phyloP scores from a whole-genome alignment of 78 protist genomes.

The Acrasis kona region DNA sequence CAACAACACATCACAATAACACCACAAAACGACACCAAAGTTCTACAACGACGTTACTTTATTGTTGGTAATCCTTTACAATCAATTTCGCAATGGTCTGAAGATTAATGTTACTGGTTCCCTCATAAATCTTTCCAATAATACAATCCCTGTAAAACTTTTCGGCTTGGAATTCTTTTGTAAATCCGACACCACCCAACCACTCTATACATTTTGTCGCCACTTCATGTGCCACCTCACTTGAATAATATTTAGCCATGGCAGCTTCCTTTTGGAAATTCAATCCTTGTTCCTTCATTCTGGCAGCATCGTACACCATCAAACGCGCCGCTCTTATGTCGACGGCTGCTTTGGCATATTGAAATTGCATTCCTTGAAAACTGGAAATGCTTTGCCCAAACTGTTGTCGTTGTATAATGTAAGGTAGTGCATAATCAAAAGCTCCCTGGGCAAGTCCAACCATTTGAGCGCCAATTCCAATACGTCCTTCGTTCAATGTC shows the following conservation, averaged over 20 bases:
- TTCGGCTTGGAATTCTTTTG: conserved; percentile 77
- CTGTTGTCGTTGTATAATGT: conserved; percentile 63
- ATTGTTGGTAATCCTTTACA: not conserved
- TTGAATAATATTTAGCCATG: conserved; percentile 83
- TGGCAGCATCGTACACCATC: conserved; percentile 82
- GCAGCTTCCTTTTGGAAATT: conserved; percentile 79
- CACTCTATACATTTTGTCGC: conserved; percentile 52
- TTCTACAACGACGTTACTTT: no score
- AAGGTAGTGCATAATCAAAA: conserved; percentile 76
- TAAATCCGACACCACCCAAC: conserved; percentile 93
- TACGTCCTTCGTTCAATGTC: conserved; percentile 85
- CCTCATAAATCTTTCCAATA: conserved; percentile 75
- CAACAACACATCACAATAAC: no score
- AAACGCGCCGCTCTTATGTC: conserved; percentile 68
- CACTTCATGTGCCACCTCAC: conserved; percentile 59
- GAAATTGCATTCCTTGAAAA: conserved; percentile 64
- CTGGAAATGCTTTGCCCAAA: conserved; percentile 61
- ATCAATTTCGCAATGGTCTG: conserved; percentile 54
- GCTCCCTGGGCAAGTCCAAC: conserved; percentile 89
- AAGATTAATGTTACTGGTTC: conserved; percentile 63
- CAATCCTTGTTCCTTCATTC: conserved; percentile 55
- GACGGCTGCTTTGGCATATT: conserved; percentile 69
- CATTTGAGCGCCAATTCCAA: conserved; percentile 93
- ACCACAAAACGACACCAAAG: no score
- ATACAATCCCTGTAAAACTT: conserved; percentile 68